Evolutionary conservation across 352 stramenopile species (phyloP).

Genomic region (Globisporangium echinulatum): DNA sequence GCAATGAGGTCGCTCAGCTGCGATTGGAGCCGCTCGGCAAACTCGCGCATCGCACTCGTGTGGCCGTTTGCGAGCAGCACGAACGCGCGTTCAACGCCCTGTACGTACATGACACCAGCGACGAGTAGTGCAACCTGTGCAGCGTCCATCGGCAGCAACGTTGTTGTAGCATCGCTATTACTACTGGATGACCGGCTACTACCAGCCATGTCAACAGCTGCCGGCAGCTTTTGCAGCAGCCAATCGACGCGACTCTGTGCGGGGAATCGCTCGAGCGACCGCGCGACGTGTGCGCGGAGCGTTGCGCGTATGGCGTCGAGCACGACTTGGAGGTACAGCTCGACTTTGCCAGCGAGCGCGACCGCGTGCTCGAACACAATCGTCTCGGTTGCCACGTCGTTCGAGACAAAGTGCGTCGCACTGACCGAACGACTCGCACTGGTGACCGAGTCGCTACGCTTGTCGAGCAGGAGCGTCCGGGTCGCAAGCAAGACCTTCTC

Average conservation of each 20-base stretch:
- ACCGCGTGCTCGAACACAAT: slow-evolving; percentile 88
- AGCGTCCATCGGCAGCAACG: slow-evolving; percentile 72
- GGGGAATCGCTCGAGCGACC: slow-evolving; percentile 84
- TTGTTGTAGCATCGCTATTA: background rate
- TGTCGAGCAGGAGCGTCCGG: slow-evolving; percentile 58
- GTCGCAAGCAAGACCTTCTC: slow-evolving; percentile 86
- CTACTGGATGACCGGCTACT: too few species aligned
- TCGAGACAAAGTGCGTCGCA: slow-evolving; percentile 88
- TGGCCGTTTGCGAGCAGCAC: slow-evolving; percentile 60
- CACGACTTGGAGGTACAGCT: slow-evolving; percentile 93
- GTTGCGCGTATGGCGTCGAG: slow-evolving; percentile 88
- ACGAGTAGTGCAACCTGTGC: slow-evolving; percentile 91
- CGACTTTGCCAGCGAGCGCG: slow-evolving; percentile 91
- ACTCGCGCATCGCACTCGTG: slow-evolving; percentile 75
- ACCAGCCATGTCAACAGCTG: background rate
- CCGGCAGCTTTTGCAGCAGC: slow-evolving; percentile 78
- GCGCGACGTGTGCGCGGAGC: slow-evolving; percentile 83
- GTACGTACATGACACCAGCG: slow-evolving; percentile 85
- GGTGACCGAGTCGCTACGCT: slow-evolving; percentile 3
- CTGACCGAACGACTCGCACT: slow-evolving; percentile 15
- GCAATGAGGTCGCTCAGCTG: slow-evolving; percentile 92
- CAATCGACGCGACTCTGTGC: slow-evolving; percentile 90
- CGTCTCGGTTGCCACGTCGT: slow-evolving; percentile 82
- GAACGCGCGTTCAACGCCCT: slow-evolving; percentile 82
- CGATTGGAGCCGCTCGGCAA: slow-evolving; percentile 76